A percentile compares a stretch with the other conserved stretches of the same genome.
Evolutionary conservation across 805 yeast genomes (phyloP).

Genomic region (Candida takata): DNA sequence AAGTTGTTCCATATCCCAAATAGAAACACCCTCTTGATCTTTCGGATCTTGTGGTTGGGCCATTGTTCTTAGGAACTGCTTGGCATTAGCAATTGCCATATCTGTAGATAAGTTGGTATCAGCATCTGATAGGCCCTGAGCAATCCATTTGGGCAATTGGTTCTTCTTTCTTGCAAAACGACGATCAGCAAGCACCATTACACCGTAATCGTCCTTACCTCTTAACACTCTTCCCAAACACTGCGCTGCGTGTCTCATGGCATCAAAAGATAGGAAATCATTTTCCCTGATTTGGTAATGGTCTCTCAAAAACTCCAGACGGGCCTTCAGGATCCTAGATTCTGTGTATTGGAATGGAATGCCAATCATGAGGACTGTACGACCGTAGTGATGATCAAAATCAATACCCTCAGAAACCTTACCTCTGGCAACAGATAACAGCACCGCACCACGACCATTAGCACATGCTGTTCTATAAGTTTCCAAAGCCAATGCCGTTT

Average conservation of each 20-base stretch:
- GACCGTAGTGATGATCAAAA: conserved; percentile 97
- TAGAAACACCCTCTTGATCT: conserved; percentile 91
- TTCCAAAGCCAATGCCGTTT: conserved; percentile 90
- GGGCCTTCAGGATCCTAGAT: conserved; percentile 89
- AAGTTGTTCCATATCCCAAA: conserved; percentile 78
- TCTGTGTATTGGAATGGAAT: conserved; percentile 99
- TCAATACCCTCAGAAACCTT: conserved; percentile 98
- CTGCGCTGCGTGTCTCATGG: conserved; percentile 99
- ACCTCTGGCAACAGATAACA: conserved; percentile 97
- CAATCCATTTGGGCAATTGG: conserved; percentile 96
- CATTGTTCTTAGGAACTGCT: conserved; percentile 82
- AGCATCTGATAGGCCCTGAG: conserved; percentile 86
- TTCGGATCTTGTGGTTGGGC: conserved; percentile 90
- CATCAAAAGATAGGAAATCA: conserved; percentile 94
- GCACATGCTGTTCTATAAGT: conserved; percentile 95
- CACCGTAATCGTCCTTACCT: conserved; percentile 98
- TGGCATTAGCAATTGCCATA: conserved; percentile 94
- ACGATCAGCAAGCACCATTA: conserved; percentile 95
- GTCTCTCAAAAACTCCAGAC: conserved; percentile 88
- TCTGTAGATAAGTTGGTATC: conserved; percentile 91
- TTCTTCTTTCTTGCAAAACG: conserved; percentile 79
- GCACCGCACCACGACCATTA: conserved; percentile 95
- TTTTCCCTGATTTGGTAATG: conserved; percentile 89
- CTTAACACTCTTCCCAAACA: conserved; percentile 94
- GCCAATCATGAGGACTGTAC: conserved; percentile 97